A percentile compares a stretch with the other conserved stretches of the same genome.
Conservation (phyloP, 192 early-diverging fungal species). For the Coemansia sp. region DNA sequence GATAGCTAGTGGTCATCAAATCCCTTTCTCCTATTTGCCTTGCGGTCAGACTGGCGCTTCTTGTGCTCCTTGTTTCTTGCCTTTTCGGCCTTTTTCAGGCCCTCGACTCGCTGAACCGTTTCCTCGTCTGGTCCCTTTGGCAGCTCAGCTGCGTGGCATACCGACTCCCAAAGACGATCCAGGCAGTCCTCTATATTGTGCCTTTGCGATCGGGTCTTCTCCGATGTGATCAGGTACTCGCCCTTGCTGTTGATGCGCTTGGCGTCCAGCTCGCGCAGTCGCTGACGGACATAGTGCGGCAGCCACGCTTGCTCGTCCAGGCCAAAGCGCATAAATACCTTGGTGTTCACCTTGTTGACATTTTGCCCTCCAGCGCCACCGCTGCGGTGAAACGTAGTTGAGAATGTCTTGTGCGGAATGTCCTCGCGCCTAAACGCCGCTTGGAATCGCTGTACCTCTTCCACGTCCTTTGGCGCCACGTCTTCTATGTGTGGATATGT, state of each 20-base stretch:
- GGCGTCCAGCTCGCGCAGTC: slow-evolving; percentile 58
- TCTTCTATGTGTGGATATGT: slow-evolving; percentile 20
- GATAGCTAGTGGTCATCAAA: slow-evolving; percentile 8
- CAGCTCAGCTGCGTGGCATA: slow-evolving; percentile 64
- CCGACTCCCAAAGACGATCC: slow-evolving; percentile 62
- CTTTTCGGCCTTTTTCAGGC: slow-evolving; percentile 62
- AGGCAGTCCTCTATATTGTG: slow-evolving; percentile 82
- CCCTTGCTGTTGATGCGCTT: slow-evolving; percentile 66
- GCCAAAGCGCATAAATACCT: slow-evolving; percentile 77
- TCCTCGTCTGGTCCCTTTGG: slow-evolving; percentile 66
- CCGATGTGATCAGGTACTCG: slow-evolving; percentile 75
- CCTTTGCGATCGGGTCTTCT: slow-evolving; percentile 70
- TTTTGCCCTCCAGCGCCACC: slow-evolving; percentile 91
- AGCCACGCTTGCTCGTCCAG: slow-evolving; percentile 70
- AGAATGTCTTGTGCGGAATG: slow-evolving; percentile 63
- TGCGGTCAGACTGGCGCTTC: slow-evolving; percentile 64
- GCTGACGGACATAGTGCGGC: slow-evolving; percentile 66
- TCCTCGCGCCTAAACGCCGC: slow-evolving; percentile 54
- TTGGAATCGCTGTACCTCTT: slow-evolving; percentile 54
- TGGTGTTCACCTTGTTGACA: slow-evolving; percentile 92
- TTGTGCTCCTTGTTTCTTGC: slow-evolving; percentile 61
- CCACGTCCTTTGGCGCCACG: slow-evolving; percentile 40
- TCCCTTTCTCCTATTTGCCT: slow-evolving; percentile 59
- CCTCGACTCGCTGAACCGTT: slow-evolving; percentile 58
- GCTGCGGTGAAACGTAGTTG: slow-evolving; percentile 64